Evolutionary conservation across 192 early-diverging fungal genomes (phyloP), one percentile per base, ranked within the genome.

Genomic region (Gaertneriomyces sp.): DNA sequence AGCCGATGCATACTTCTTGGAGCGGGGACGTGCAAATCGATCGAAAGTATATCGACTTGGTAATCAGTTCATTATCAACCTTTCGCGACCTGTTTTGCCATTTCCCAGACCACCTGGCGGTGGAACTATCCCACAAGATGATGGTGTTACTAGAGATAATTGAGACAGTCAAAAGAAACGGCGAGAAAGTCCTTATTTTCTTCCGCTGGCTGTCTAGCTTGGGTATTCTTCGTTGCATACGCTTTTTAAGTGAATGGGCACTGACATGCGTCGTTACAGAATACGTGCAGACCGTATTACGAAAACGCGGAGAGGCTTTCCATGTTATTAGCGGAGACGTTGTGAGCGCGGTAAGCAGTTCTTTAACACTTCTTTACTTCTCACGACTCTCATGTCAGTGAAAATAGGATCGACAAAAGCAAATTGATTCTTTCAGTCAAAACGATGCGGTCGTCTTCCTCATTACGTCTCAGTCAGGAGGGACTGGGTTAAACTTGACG

Each of bases 101-200:
- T 66, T 8, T 68, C 19, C 9, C 61, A 70, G 47, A 68, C 42
- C 17, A 40, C 60, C 10, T 62, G 45, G n/a, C 39, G 10, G 41
- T 45, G 10, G 42, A 42, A 49, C 64, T 56, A 19, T 73, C 62
- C 5, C 7, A 33, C 39, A 76, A 76, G 45, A 45, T 73, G 58
- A 53, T 54, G 33, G 60, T 92, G n/a, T 49, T 85, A 25, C 51
- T 87, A 52, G 70, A 82, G 11, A 87, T 92, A 49, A 61, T 89
- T 0, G 58, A 65, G 6, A 61, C 69, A 46, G 79, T 85, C 45
- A 69, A 70, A 9, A 45, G 33, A 6, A 38, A 72, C 6, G 71
- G 76, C 14, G 88, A 94, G 41, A 91, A 91, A 16, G 79, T 89
- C 19, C 74, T 93, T 9, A 68, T 93, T 16, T 92, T 91, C 67